phyloP scores from a whole-genome alignment of 257 asterid genomes.

The Fraxinus quadrangulata region DNA sequence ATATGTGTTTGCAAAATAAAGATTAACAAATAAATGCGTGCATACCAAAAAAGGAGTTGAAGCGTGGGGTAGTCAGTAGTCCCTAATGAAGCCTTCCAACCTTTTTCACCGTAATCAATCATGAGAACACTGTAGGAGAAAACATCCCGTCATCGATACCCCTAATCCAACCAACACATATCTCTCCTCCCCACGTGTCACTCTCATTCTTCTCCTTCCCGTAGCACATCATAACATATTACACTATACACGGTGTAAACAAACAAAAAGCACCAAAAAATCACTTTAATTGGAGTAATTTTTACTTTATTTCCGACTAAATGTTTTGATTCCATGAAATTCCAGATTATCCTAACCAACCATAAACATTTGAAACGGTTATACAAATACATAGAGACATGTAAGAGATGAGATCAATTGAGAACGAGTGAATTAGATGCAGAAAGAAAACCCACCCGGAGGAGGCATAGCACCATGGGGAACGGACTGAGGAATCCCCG shows the following conservation, averaged over 20 bases:
- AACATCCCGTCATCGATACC: slow-evolving; percentile 97
- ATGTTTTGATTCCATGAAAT: slow-evolving; percentile 4
- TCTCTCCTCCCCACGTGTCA: slow-evolving; percentile 46
- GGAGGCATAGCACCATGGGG: slow-evolving; percentile 69
- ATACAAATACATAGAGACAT: slow-evolving; percentile 22
- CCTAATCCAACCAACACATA: slow-evolving; percentile 71
- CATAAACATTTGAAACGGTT: neutral
- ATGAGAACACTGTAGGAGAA: slow-evolving; percentile 90
- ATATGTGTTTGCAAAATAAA: slow-evolving; percentile 38
- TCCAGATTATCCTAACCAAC: slow-evolving; percentile 24
- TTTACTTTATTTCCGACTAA: slow-evolving; percentile 4
- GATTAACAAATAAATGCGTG: slow-evolving; percentile 49
- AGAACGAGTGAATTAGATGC: slow-evolving; percentile 10
- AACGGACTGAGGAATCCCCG: slow-evolving; percentile 49
- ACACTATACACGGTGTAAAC: slow-evolving; percentile 1
- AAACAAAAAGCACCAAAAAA: slow-evolving; percentile 15
- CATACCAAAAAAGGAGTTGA: slow-evolving; percentile 96
- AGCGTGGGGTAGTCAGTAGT: slow-evolving; percentile 64
- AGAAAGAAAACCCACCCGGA: slow-evolving; percentile 87
- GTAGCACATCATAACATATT: slow-evolving; percentile 29
- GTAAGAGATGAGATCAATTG: neutral
- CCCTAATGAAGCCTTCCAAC: slow-evolving; percentile 91
- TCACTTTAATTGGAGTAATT: slow-evolving; percentile 24
- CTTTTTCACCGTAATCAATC: slow-evolving; percentile 85
- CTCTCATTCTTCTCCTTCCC: slow-evolving; percentile 37